A percentile compares a stretch with the other conserved stretches of the same genome.
Evolutionary conservation across 2,329 filamentous ascomycete genomes (phyloP).

Genomic region (Intubia oerlemansii): DNA sequence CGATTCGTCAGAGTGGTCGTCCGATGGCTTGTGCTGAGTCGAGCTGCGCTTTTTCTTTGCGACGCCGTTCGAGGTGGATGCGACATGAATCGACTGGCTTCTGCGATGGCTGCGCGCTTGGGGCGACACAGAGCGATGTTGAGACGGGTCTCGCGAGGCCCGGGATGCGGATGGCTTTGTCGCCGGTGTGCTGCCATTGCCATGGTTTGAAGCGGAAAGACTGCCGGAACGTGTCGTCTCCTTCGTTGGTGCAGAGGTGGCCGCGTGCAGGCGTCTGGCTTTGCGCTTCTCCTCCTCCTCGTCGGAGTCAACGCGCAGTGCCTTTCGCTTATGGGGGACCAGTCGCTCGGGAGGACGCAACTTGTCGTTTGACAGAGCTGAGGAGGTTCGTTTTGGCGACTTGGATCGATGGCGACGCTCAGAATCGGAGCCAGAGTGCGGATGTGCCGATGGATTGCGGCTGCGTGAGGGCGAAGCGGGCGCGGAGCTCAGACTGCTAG

Average conservation of each 20-base stretch:
- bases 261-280: constrained; percentile 28
- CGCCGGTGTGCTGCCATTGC: constrained; percentile 3
- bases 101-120: constrained; percentile 35
- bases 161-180: constrained; percentile 14
- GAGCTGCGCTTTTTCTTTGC: constrained; percentile 41
- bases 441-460: constrained; percentile 18
- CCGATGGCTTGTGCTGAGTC: constrained; percentile 37
- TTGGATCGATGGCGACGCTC: constrained; percentile 22
- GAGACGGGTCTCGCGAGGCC: constrained; percentile 14
- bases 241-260: too few relatives aligned
- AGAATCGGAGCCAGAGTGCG: constrained; percentile 31
- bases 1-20: constrained; percentile 48
- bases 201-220: too few relatives aligned
- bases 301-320: constrained; percentile 31
- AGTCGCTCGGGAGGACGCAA: constrained; percentile 22
- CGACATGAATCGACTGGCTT: constrained; percentile 41
- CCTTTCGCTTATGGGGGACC: constrained; percentile 30
- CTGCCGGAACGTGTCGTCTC: too few relatives aligned
- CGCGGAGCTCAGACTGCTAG: constrained; percentile 35
- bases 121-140: constrained; percentile 36
- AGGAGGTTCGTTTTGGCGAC: constrained; percentile 17
- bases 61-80: constrained; percentile 31
- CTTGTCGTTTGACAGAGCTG: constrained; percentile 21
- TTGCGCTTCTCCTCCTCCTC: constrained; percentile 34
- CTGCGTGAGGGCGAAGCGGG: constrained; percentile 28